phyloP scores from a whole-genome alignment of 2,329 filamentous ascomycete genomes.

The Elsinoe necatrix region DNA sequence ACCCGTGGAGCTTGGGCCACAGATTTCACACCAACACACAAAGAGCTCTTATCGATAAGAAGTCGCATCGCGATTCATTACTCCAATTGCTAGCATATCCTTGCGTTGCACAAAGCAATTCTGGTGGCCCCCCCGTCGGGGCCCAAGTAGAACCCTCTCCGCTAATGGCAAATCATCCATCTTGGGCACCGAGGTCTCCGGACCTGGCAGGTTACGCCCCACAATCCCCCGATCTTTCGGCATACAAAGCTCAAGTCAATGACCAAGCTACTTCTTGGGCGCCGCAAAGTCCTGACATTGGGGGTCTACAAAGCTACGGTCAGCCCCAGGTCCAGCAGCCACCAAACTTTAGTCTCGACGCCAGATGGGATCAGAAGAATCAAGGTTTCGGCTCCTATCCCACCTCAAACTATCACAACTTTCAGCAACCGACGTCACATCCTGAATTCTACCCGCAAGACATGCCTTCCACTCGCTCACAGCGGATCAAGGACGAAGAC shows the following conservation, averaged over 20 bases:
- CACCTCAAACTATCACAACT: conserved; percentile 11
- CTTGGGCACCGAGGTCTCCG: conserved; percentile 36
- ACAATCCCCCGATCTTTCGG: conserved; percentile 31
- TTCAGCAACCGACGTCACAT: conserved; percentile 15
- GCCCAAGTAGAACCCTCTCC: not conserved
- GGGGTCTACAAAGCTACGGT: conserved; percentile 28
- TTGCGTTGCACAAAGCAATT: not conserved
- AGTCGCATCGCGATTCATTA: not conserved
- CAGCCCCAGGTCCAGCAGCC: conserved; percentile 20
- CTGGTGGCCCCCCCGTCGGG: not conserved
- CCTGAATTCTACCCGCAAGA: conserved; percentile 16
- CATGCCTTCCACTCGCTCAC: conserved; percentile 19
- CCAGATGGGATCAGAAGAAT: conserved; percentile 8
- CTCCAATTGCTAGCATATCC: not conserved
- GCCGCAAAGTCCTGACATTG: conserved; percentile 33
- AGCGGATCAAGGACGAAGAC: conserved; percentile 19
- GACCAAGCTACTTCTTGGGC: conserved; percentile 22
- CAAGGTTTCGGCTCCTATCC: conserved; percentile 16
- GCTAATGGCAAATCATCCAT: conserved; percentile 13
- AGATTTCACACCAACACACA: not conserved
- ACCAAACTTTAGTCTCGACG: conserved; percentile 16
- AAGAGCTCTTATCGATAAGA: conserved; percentile 11
- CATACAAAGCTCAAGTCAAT: conserved; percentile 21
- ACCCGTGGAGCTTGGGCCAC: conserved; percentile 12
- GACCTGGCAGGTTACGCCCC: conserved; percentile 43